These are phyloP conservation scores for Porphyrellus sp. DNA, from an alignment of 1,284 basidiomycete species.

Conservation along the genomic window DNA sequence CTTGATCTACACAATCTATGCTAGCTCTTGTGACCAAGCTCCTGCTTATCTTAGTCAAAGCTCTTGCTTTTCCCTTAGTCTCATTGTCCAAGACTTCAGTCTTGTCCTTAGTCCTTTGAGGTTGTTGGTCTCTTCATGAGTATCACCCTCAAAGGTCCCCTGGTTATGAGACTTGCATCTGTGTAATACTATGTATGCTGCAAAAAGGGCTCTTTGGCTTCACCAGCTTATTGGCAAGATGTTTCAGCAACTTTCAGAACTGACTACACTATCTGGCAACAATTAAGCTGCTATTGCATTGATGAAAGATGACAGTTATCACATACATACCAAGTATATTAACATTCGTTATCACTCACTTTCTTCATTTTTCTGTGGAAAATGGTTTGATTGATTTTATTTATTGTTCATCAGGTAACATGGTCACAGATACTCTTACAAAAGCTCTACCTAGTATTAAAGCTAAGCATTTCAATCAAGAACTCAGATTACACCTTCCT, in stretches of 20 bases:
- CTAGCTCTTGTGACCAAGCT: too few species aligned
- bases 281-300: neutral
- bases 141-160: too few species aligned
- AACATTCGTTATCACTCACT: neutral
- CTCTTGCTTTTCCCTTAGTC: too few species aligned
- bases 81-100: too few species aligned
- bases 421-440: neutral
- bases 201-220: neutral
- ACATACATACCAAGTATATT: neutral
- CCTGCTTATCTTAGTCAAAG: too few species aligned
- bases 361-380: neutral
- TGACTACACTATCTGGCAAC: neutral
- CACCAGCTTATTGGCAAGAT: neutral
- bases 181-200: neutral
- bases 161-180: too few species aligned
- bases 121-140: too few species aligned
- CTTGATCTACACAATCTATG: too few species aligned
- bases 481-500: neutral
- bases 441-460: neutral
- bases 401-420: neutral
- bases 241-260: neutral
- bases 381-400: neutral
- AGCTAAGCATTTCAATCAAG: neutral
- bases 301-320: neutral
- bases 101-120: too few species aligned